A percentile compares a stretch with the other conserved stretches of the same genome.
Evolutionary conservation across 2,329 filamentous ascomycete genomes (phyloP).

Genomic region (Lachnellula suecica): DNA sequence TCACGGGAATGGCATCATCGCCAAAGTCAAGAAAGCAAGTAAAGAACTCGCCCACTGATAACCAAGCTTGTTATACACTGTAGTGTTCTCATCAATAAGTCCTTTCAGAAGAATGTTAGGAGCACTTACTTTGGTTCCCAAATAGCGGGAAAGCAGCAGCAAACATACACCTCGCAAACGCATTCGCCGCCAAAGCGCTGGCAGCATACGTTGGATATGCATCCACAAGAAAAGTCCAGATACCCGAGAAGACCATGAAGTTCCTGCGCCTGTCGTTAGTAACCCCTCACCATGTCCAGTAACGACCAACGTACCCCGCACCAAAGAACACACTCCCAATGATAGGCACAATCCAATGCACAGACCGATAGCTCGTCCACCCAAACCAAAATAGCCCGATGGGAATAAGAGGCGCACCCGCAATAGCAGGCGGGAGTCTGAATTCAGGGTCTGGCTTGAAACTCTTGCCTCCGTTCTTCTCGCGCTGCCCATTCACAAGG

Average conservation of each 20-base stretch:
- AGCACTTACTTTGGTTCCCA: constrained; percentile 54
- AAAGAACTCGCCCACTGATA: constrained; percentile 76
- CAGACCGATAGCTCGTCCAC: constrained; percentile 71
- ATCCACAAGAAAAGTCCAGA: constrained; percentile 79
- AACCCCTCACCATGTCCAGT: not conserved
- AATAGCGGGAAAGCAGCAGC: constrained; percentile 77
- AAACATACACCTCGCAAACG: constrained; percentile 74
- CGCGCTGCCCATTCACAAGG: constrained; percentile 46
- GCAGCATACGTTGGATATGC: constrained; percentile 73
- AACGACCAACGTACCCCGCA: constrained; percentile 53
- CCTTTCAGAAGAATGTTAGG: too few relatives aligned
- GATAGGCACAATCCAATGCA: constrained; percentile 76
- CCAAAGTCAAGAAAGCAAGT: constrained; percentile 71
- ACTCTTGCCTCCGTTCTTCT: constrained; percentile 43
- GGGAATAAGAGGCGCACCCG: constrained; percentile 74
- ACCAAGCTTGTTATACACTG: too few relatives aligned
- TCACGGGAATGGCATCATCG: too few relatives aligned
- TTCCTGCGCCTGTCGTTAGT: constrained; percentile 8
- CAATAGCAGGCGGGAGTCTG: constrained; percentile 70
- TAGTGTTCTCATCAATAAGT: too few relatives aligned
- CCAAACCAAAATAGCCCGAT: constrained; percentile 84
- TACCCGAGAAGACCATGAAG: constrained; percentile 72
- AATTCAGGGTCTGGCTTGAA: constrained; percentile 75
- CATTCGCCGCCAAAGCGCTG: constrained; percentile 77
- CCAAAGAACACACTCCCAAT: constrained; percentile 71